Evolutionary conservation across 2,329 filamentous ascomycete genomes (phyloP), one percentile per base, ranked within the genome.

Genomic region (Ambrosiella xylebori): DNA sequence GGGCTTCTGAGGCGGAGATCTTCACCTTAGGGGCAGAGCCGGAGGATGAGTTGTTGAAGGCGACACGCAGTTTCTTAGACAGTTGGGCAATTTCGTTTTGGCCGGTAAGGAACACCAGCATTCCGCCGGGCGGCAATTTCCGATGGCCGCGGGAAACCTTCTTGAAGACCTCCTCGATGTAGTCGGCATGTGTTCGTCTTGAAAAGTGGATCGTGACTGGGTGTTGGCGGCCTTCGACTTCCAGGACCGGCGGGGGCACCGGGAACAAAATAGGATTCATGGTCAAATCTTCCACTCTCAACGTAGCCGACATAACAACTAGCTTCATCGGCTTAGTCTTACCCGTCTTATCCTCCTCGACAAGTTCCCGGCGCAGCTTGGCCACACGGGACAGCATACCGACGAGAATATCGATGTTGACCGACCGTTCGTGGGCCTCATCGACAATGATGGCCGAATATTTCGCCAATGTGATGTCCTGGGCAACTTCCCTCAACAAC

Each of bases 321-420:
- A 98, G 77, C 70, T 97, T 98, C 56, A 98, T 71, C 0, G 90
- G 89, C 63, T 82, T 84, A 36, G 86, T 72, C 1, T 79, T 78
- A 8, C 56, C 59, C 2, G 54, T 58, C 0, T 83, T 73, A 61
- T 93, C 80, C 67, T 93, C 85, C 61, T 78, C 73, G 7, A 80
- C 80, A 71, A 96, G 78, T 44, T 88, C 80, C 57, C 84, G 79
- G 60, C 93, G 80, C 57, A 96, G 73, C 64, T 88, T 88, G 53
- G 96, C 87, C 39, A 97, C 89, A 65, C 91, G 82, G 66, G 90
- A 96, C 13, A 97, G 80, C 82, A 98, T 94, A 55, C 93, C 93
- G 63, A 98, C 90, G n/a, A 98, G 73, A 45, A 98, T 94, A 68
- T 98, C 94, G 0, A 94, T 98, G 66, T 98, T 97, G 65, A 96